These are phyloP conservation scores for Astrothelium macrocarpum DNA, from an alignment of 495 filamentous ascomycete species.

Conservation along the genomic window DNA sequence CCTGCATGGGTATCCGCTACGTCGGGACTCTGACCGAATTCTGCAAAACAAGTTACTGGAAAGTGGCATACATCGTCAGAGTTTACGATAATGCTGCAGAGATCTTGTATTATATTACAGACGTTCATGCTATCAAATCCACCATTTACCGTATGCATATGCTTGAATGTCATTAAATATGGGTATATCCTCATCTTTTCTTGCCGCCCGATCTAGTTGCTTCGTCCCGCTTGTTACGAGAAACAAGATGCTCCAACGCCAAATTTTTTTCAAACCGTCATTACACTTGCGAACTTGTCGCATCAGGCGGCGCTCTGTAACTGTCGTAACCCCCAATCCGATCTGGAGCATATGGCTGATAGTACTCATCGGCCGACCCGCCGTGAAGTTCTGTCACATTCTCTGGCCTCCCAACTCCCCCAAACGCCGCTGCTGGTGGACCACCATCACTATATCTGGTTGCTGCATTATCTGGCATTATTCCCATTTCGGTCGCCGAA, in stretches of 20 bases:
- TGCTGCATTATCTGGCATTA: not conserved
- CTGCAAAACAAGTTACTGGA: not conserved
- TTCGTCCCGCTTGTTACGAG: no score
- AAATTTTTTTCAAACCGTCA: no score
- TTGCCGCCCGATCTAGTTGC: no score
- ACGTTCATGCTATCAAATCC: no score
- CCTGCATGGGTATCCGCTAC: constrained; percentile 3
- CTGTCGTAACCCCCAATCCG: not conserved
- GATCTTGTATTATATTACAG: no score
- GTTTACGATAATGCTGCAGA: not conserved
- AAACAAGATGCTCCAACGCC: no score
- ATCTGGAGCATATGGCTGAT: not conserved
- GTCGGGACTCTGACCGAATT: not conserved
- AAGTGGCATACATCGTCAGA: not conserved
- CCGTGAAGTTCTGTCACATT: not conserved
- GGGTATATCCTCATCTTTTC: no score
- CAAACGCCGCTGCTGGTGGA: not conserved
- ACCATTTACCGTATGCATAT: not conserved
- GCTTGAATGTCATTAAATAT: not conserved
- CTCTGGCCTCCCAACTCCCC: not conserved
- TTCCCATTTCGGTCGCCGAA: not conserved
- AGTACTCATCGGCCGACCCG: not conserved
- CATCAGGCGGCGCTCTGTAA: not conserved
- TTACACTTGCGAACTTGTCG: not conserved
- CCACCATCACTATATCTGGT: not conserved